These are phyloP conservation scores for Globisporangium heterothallicum DNA, from an alignment of 352 stramenopile species.

Conservation along the genomic window DNA sequence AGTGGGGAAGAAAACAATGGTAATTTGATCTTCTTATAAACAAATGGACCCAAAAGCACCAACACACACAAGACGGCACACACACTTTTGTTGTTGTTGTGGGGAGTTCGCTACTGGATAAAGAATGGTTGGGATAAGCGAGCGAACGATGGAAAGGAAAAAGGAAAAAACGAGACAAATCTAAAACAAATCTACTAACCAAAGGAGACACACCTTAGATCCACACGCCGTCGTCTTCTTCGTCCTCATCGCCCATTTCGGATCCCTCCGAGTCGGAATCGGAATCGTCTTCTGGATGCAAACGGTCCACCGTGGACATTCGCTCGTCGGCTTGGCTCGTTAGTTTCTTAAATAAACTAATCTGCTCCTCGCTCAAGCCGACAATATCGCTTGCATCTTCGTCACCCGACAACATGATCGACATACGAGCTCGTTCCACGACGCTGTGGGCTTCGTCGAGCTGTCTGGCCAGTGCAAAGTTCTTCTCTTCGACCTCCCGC, in stretches of 20 bases:
- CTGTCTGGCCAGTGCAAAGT: slow-evolving; percentile 79
- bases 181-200: slow-evolving; percentile 16
- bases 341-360: slow-evolving; percentile 91
- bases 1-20: neutral
- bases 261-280: slow-evolving; percentile 75
- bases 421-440: slow-evolving; percentile 79
- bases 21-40: neutral
- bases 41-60: too few relatives aligned
- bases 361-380: slow-evolving; percentile 76
- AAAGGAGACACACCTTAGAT: slow-evolving; percentile 48
- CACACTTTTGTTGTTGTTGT: neutral
- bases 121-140: slow-evolving; percentile 4
- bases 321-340: slow-evolving; percentile 81
- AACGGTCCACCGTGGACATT: slow-evolving; percentile 76
- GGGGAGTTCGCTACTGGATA: slow-evolving; percentile 1
- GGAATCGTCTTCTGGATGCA: slow-evolving; percentile 73
- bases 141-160: slow-evolving; percentile 1
- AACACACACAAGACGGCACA: neutral
- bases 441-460: slow-evolving; percentile 80
- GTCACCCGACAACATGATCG: slow-evolving; percentile 79
- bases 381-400: slow-evolving; percentile 51
- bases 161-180: slow-evolving; percentile 8
- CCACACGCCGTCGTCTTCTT: slow-evolving; percentile 79
- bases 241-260: slow-evolving; percentile 47
- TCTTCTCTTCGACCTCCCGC: slow-evolving; percentile 76